These are phyloP conservation scores for Parachaetomium inaequale DNA, from an alignment of 495 filamentous ascomycete genomes.

Conservation along the genomic window DNA sequence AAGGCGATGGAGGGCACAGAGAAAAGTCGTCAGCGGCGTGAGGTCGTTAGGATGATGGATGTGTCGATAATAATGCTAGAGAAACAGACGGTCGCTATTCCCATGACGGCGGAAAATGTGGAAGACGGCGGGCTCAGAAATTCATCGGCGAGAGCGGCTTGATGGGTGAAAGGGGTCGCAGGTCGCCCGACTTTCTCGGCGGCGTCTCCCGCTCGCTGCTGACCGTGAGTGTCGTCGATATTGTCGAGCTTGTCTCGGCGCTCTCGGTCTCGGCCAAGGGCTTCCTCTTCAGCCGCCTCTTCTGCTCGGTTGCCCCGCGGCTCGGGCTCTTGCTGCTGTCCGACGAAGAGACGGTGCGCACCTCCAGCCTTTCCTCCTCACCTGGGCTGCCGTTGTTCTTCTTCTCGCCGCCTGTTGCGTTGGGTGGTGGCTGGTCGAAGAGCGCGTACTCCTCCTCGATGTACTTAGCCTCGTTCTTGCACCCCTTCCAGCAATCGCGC, in stretches of 20 bases:
- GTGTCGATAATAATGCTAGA: constrained; percentile 5
- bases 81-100: constrained; percentile 5
- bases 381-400: constrained; percentile 15
- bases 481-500: constrained; percentile 93
- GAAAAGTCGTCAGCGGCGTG: constrained; percentile 5
- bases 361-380: constrained; percentile 23
- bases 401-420: constrained; percentile 17
- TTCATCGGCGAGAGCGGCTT: constrained; percentile 69
- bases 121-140: constrained; percentile 30
- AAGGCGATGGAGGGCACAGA: background rate
- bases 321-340: constrained; percentile 47
- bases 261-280: constrained; percentile 29
- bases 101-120: background rate
- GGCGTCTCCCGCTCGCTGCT: constrained; percentile 39
- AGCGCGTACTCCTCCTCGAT: constrained; percentile 67
- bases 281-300: constrained; percentile 41
- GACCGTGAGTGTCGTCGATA: constrained; percentile 43
- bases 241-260: constrained; percentile 35
- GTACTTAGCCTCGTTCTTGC: constrained; percentile 80
- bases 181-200: constrained; percentile 35
- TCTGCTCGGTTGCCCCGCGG: constrained; percentile 24
- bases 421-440: constrained; percentile 52
- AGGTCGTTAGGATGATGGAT: constrained; percentile 4
- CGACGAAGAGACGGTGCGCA: constrained; percentile 62
- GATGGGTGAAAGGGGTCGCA: constrained; percentile 63